Percentiles rank a stretch among this genome's conserved stretches.
phyloP scores from a whole-genome alignment of 192 early-diverging fungal genomes.

The Linnemannia exigua region DNA sequence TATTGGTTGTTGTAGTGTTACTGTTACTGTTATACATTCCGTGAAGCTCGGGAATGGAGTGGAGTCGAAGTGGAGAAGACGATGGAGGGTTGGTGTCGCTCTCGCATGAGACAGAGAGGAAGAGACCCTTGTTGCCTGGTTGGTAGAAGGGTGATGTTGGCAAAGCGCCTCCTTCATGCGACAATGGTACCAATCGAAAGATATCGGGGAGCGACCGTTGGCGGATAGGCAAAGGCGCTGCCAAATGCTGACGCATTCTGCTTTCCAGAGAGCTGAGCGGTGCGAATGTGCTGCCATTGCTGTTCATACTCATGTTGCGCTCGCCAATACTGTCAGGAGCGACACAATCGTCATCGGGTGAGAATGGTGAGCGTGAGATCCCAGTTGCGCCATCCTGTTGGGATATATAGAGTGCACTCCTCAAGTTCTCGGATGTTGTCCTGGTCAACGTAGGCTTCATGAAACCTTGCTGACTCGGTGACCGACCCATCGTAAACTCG shows the following conservation, averaged over 20 bases:
- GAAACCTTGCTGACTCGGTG: conserved; percentile 24
- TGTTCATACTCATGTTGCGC: neutral
- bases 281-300: neutral
- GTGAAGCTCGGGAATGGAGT: conserved; percentile 58
- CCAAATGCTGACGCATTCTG: conserved; percentile 46
- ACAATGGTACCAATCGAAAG: conserved; percentile 33
- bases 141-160: conserved; percentile 52
- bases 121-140: conserved; percentile 46
- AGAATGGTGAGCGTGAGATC: conserved; percentile 22
- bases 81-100: conserved; percentile 44
- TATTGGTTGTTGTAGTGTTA: too few species aligned
- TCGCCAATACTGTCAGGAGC: neutral
- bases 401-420: conserved; percentile 2
- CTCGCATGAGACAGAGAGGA: conserved; percentile 53
- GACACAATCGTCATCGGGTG: conserved; percentile 21
- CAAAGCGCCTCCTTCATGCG: conserved; percentile 26
- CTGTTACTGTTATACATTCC: conserved; percentile 21
- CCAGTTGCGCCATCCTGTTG: neutral
- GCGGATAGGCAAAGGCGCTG: conserved; percentile 56
- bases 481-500: conserved; percentile 42
- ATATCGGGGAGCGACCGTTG: conserved; percentile 62
- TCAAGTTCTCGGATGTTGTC: conserved; percentile 1
- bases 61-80: conserved; percentile 53
- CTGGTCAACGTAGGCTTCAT: conserved; percentile 18
- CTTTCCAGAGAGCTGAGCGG: conserved; percentile 8